Base-by-base conservation (phyloP, 257 asterid species). In the Dorcoceras hygrometricum region DNA sequence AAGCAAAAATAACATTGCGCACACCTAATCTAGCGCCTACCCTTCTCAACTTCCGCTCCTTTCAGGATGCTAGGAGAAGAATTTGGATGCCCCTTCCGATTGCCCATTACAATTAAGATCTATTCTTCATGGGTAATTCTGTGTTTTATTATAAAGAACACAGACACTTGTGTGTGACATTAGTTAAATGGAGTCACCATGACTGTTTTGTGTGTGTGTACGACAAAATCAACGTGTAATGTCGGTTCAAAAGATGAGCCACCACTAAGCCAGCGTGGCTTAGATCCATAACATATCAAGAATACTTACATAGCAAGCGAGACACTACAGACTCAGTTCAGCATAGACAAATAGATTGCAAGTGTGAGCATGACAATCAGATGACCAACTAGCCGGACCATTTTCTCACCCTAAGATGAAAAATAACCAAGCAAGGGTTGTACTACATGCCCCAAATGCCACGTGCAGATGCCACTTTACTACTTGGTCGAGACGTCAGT, bases 401-500 rank as follows among this genome's bases (percentile, higher is more conserved):
- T 34, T 34, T 34, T 34, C 43, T 8, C 6, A 22, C 57, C 59
- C 72, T 53, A 63, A 28, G 24, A 0, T 2, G 24, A 43, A 23
- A 3, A 70, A 39, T 51, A 50, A 66, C 25, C 23, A 57, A 69
- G 0, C 20, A 55, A 36, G 39, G 53, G 28, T 29, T 14, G 11
- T 31, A 8, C 82, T 78, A 90, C 97, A 88, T 85, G 66, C 99
- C 99, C 99, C 99, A 94, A 62, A 90, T 88, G 57, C 97, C 97
- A 23, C 97, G 95, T 67, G 95, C 83, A 7, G 96, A 67, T 16
- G 95, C 84, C 29, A 85, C 75, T 80, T 83, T 94, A 76, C 75
- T 85, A 84, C 83, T 84, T 11, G 95, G 95, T 23, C 96, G 86
- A 62, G 96, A 84, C n/a, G 92, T 90, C 75, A 94, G 34, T 72